Evolutionary conservation across 495 filamentous ascomycete species (phyloP), one percentile per base, ranked within the genome.

Genomic region (Copromyces sp.): DNA sequence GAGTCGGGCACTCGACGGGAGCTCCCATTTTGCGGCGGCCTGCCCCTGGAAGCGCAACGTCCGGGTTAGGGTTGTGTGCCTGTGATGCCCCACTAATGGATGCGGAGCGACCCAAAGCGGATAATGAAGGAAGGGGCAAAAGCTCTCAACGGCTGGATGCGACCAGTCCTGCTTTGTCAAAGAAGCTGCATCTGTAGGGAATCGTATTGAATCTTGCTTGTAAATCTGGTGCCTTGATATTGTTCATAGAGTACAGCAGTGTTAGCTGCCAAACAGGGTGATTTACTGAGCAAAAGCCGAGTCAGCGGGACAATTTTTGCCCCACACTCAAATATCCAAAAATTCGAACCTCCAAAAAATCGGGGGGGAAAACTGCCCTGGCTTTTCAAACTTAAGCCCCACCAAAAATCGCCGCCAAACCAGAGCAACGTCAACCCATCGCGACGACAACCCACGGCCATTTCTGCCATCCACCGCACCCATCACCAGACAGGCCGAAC

Each of bases 281-380:
- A 61, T 32, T 61, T 61, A 32, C 53, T 61, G 53, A 12, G 47
- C 35, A 38, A 40, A 53, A 70, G 68, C 69, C 39, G 65, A 35
- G 37, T 24, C n/a, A 65, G 42, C 39, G 73, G 71, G 59, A 39
- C 71, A 78, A 74, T 78, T 79, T 78, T 81, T 71, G 79, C 79
- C 79, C 79, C 79, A 81, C 79, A 81, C 76, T 73, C 17, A 73
- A 79, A 81, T 79, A 78, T 80, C 75, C 73, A 76, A 78, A 81
- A 80, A 78, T 78, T 80, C 74, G 71, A 1, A 59, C 53, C 41
- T 59, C 24, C 42, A 53, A 71, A 59, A 71, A 71, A 8, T 61
- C 5, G 53, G 53, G 47, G 39, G 53, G 53, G 53, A 35, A 35
- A 61, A 16, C 69, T 73, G 69, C 69, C 32, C 37, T 59, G 69